phyloP scores from a whole-genome alignment of 116 monocot species.

The Dioscorea cayenensis region DNA sequence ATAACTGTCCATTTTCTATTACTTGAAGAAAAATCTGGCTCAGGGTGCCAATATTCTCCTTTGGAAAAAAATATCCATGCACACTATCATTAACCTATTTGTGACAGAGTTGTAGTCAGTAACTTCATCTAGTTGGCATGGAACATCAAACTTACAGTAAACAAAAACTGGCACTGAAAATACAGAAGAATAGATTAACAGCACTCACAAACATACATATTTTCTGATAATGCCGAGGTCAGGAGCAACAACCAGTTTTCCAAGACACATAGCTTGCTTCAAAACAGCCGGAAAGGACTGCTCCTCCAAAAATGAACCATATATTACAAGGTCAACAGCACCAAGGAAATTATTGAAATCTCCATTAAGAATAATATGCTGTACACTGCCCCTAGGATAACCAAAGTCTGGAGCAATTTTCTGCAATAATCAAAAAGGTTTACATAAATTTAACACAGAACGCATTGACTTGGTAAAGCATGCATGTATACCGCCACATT shows the following conservation, averaged over 20 bases:
- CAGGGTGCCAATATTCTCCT: conserved; percentile 50
- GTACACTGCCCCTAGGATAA: conserved; percentile 41
- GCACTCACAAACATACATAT: conserved; percentile 54
- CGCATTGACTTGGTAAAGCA: too few species aligned
- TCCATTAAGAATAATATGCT: conserved; percentile 32
- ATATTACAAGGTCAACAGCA: conserved; percentile 72
- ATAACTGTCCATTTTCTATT: conserved; percentile 51
- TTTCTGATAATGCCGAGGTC: conserved; percentile 71
- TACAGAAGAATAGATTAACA: conserved; percentile 6
- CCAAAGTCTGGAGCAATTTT: conserved; percentile 42
- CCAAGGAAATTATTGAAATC: conserved; percentile 40
- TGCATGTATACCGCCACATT: too few species aligned
- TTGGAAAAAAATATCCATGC: conserved; percentile 75
- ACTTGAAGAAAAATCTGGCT: conserved; percentile 38
- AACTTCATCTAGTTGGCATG: not conserved
- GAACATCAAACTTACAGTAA: not conserved
- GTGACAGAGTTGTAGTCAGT: conserved; percentile 18
- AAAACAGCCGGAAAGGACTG: conserved; percentile 75
- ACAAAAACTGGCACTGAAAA: not conserved
- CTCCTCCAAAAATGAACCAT: conserved; percentile 93
- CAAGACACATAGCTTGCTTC: conserved; percentile 76
- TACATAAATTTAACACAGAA: not conserved
- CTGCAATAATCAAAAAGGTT: conserved; percentile 15
- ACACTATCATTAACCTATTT: conserved; percentile 61
- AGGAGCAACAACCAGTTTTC: conserved; percentile 81